Conservation (phyloP, 257 asterid species). For the Scutellaria barbata region DNA sequence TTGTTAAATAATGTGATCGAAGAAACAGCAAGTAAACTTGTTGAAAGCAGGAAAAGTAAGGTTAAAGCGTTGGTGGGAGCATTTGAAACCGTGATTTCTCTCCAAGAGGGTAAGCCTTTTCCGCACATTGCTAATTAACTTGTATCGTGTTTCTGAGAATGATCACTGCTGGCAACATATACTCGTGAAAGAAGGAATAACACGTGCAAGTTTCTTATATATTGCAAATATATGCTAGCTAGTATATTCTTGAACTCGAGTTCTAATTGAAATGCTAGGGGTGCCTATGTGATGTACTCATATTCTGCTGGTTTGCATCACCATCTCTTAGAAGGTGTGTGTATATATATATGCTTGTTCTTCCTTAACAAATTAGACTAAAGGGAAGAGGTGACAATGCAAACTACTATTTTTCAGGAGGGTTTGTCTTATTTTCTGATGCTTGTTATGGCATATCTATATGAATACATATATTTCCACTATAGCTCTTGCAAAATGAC, state of each 20-base stretch:
- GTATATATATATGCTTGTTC: too few relatives aligned
- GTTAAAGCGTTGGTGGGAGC: conserved; percentile 68
- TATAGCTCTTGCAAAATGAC: too few relatives aligned
- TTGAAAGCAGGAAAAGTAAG: conserved; percentile 58
- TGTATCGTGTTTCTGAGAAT: too few relatives aligned
- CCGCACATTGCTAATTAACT: conserved; percentile 29
- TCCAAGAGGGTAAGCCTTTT: conserved; percentile 48
- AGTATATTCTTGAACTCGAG: background rate
- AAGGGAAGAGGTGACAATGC: too few relatives aligned
- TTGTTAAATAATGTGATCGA: conserved; percentile 57
- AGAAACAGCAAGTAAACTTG: conserved; percentile 63
- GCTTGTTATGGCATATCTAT: too few relatives aligned
- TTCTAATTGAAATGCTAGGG: background rate
- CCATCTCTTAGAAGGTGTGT: background rate
- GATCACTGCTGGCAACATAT: background rate
- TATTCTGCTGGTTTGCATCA: background rate
- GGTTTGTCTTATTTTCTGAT: too few relatives aligned
- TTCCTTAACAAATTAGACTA: too few relatives aligned
- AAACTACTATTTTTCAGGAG: too few relatives aligned
- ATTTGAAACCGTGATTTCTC: conserved; percentile 60
- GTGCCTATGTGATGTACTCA: background rate
- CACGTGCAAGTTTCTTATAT: background rate
- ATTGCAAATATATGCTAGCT: too few relatives aligned
- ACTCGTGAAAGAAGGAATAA: conserved; percentile 19
- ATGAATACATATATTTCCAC: too few relatives aligned